Conservation (phyloP, 495 filamentous ascomycete genomes). For the Cercophora scortea region DNA sequence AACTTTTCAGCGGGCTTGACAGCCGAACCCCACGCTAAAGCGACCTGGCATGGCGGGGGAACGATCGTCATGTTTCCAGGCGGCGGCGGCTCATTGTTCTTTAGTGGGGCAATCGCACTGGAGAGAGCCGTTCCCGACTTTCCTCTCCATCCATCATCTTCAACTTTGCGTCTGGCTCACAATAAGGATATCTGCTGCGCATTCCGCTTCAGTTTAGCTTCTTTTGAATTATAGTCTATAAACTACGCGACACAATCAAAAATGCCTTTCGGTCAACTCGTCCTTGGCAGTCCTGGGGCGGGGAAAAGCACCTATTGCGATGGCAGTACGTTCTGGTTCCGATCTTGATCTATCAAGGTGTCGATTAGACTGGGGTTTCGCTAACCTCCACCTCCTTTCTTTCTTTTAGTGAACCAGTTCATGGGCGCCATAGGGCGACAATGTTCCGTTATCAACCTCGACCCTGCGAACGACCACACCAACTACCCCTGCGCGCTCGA, state of each 20-base stretch:
- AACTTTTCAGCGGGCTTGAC: conserved; percentile 4
- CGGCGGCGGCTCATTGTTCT: not conserved
- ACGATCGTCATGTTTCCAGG: too few species aligned
- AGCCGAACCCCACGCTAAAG: too few species aligned
- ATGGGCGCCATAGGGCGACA: conserved; percentile 88
- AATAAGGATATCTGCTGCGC: too few species aligned
- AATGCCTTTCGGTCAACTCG: conserved; percentile 60
- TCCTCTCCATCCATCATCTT: not conserved
- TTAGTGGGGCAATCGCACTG: not conserved
- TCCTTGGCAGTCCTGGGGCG: conserved; percentile 86
- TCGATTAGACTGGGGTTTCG: too few species aligned
- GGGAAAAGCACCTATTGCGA: conserved; percentile 98
- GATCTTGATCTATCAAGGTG: not conserved
- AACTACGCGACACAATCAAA: not conserved
- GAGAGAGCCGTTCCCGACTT: not conserved
- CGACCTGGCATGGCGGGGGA: too few species aligned
- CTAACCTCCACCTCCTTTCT: not conserved
- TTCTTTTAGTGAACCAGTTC: conserved; percentile 78
- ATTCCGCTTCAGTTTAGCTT: too few species aligned
- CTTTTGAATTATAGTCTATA: too few species aligned
- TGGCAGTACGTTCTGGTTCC: conserved; percentile 52
- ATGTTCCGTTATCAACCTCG: conserved; percentile 91
- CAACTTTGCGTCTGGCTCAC: too few species aligned
- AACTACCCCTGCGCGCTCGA: conserved; percentile 81
- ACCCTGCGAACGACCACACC: conserved; percentile 87